phyloP scores from a whole-genome alignment of 208 protist species.

The Crithidia brevicula region DNA sequence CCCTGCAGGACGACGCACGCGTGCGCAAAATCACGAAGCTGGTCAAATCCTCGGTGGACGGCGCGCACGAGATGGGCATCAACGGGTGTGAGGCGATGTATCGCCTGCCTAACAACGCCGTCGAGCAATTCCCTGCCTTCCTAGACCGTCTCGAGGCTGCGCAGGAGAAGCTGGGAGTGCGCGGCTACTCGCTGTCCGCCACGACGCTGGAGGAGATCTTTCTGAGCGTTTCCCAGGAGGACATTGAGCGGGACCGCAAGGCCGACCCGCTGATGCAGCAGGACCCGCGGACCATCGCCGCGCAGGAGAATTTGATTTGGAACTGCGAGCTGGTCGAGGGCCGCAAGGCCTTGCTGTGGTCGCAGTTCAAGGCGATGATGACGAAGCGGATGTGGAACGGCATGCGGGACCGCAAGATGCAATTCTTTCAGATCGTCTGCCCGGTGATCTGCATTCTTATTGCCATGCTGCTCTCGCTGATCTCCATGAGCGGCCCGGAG shows the following conservation, averaged over 20 bases:
- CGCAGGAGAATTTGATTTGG: slow-evolving; percentile 26
- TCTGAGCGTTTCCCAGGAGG: slow-evolving; percentile 48
- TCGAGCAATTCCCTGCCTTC: slow-evolving; percentile 37
- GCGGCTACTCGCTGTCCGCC: slow-evolving; percentile 52
- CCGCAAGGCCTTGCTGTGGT: slow-evolving; percentile 12
- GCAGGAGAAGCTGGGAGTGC: slow-evolving; percentile 35
- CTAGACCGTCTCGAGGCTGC: slow-evolving; percentile 40
- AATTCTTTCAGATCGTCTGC: slow-evolving; percentile 77
- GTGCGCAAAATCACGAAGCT: slow-evolving; percentile 27
- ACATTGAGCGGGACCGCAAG: slow-evolving; percentile 11
- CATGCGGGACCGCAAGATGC: slow-evolving; percentile 65
- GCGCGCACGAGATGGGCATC: slow-evolving; percentile 11
- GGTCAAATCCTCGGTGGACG: slow-evolving; percentile 28
- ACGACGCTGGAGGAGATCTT: slow-evolving; percentile 88
- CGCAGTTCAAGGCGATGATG: slow-evolving; percentile 64
- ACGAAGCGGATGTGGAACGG: slow-evolving; percentile 56
- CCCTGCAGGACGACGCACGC: slow-evolving; percentile 1
- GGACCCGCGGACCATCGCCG: slow-evolving; percentile 26
- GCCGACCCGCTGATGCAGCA: neutral
- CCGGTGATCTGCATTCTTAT: slow-evolving; percentile 70
- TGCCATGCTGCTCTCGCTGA: slow-evolving; percentile 59
- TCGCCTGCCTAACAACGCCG: slow-evolving; percentile 35
- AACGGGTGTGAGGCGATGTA: slow-evolving; percentile 45
- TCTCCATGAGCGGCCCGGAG: slow-evolving; percentile 19
- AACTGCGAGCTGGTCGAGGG: slow-evolving; percentile 25